Evolutionary conservation across 2,329 filamentous ascomycete species (phyloP), one percentile per base, ranked within the genome.

Genomic region (Arthrobotrys pseudoclavata): DNA sequence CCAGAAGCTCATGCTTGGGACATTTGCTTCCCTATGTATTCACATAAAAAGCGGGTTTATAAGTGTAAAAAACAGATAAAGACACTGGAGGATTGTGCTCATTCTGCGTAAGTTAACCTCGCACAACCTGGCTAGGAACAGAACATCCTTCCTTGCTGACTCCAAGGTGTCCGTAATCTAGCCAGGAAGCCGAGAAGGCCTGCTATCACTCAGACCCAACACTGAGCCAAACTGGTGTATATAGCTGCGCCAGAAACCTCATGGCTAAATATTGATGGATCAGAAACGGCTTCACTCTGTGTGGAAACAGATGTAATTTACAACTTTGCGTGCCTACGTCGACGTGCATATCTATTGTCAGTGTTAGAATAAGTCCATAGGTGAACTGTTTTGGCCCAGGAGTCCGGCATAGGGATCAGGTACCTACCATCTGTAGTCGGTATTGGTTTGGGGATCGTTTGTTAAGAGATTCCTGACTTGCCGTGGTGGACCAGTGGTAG

Each of bases 41-140:
- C 66, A n/a, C 72, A 76, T n/a, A 76, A 76, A 42, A 76, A 62
- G 31, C 66, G 72, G 18, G 72, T 76, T 18, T 45, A 45, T 15
- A 76, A 76, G 26, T 76, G 72, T 31, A 76, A 67, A 31, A 70
- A 67, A 47, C 64, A 70, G 50, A 76, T 76, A 31, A 52, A 50
- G 20, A 22, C 50, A 24, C 26, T 76, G 22, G 72, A 76, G 34
- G 60, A 70, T 61, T 76, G 72, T 62, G 57, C 72, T 18, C 60
- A 76, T 18, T 50, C 60, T 34, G 72, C 72, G 72, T 76, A 76
- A 10, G 72, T 76, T 15, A 31, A 50, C 22, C 48, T 24, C 34
- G 26, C 18, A 20, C 31, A 12, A 4, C n/a, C 13, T 9, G 15
- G 12, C 24, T 10, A 10, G 13, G 10, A 12, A 45, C 12, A 50